Conservation (phyloP, 768 basidiomycete species). For the Phlebiopsis gigantea region DNA sequence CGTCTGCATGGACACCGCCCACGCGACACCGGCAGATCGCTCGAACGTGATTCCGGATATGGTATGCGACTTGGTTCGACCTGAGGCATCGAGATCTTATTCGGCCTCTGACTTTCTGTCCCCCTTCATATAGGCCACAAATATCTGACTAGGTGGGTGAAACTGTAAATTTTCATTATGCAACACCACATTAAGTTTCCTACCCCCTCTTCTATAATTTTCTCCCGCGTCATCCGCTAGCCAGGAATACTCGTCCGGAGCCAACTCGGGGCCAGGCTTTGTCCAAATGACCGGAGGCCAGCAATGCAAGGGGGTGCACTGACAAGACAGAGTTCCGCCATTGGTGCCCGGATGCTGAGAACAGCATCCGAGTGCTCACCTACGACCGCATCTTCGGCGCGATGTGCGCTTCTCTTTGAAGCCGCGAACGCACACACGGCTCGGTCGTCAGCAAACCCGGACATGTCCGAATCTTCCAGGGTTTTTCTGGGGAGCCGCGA, state of each 20-base stretch:
- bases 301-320: neutral
- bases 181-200: too few relatives aligned
- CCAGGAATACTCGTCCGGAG: neutral
- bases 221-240: too few relatives aligned
- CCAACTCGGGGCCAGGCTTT: slow-evolving; percentile 1
- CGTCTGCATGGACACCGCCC: neutral
- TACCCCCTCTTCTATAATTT: too few relatives aligned
- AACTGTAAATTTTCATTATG: too few relatives aligned
- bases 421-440: neutral
- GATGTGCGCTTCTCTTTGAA: neutral
- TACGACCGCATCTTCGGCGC: too few relatives aligned
- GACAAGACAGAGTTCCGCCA: neutral
- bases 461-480: neutral
- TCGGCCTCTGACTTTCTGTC: neutral
- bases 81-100: neutral
- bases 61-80: neutral
- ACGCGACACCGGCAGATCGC: neutral
- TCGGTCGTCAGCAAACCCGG: neutral
- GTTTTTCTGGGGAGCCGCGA: neutral
- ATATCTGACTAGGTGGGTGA: neutral
- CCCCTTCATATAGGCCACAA: neutral
- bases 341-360: neutral
- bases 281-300: neutral
- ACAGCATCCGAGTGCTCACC: neutral
- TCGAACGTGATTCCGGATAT: neutral